Evolutionary conservation across 768 basidiomycete species (phyloP), one percentile per base, ranked within the genome.

Genomic region (Cantharellus anzutake): DNA sequence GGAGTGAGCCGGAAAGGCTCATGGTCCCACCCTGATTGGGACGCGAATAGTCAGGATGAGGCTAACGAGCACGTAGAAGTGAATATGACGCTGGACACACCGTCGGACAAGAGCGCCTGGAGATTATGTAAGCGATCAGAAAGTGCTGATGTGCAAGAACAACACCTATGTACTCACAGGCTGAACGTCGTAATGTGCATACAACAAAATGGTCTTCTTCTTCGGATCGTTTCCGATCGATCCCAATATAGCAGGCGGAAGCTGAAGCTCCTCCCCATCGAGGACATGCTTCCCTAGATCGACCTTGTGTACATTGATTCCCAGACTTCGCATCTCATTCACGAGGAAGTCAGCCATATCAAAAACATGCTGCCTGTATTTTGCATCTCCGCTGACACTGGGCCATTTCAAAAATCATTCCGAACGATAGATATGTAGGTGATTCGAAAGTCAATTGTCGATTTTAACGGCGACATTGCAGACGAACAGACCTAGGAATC

Each of bases 171-270:
- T 4, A 71, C 80, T 57, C 61, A 87, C 86, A 4, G 93, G 92
- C 66, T 96, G 93, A 4, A 96, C 93, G 67, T 96, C 92, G 67
- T 89, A 94, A 70, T 97, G 93, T 2, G 90, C 93, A 68, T 97
- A 97, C 40, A 97, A 72, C 38, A 94, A 77, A 41, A 97, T 81
- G 0, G 92, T 98, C 78, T 87, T 93, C 81, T 97, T 97, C 67
- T 73, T 79, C 11, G 80, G 81, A 70, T 96, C 89, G 42, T 81
- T 75, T 2, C 94, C 94, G 63, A 91, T 74, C 64, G 74, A 75
- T 0, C 86, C 93, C 42, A 97, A 76, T 68, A 96, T 80, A 3
- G 80, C 86, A 2, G 89, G 89, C 0, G 93, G 92, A 3, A 96
- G 75, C 55, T 76, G 70, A 7, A 94, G 69, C 51, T 76, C 78